Percentiles rank a stretch among this genome's conserved stretches.
Evolutionary conservation across 1,139 yeast species (phyloP).

Genomic region (Taphrina populina): DNA sequence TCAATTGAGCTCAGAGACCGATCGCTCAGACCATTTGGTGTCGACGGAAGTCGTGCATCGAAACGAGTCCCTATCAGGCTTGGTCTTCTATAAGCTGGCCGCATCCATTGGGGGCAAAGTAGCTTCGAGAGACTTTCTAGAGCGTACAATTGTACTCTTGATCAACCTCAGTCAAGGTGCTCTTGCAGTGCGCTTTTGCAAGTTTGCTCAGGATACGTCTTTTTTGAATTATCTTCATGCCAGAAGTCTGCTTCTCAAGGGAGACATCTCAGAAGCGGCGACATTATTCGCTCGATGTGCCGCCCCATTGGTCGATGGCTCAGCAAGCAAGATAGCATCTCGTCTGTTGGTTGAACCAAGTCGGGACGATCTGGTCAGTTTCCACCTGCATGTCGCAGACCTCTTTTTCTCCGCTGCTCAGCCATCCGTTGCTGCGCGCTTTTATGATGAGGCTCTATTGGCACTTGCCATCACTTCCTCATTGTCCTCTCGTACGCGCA

Average conservation of each 20-base stretch:
- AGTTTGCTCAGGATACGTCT: slow-evolving; percentile 1
- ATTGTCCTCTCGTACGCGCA: background rate
- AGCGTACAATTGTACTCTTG: slow-evolving; percentile 5
- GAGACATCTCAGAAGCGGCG: slow-evolving; percentile 3
- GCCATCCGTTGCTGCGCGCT: slow-evolving; percentile 8
- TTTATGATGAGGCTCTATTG: slow-evolving; percentile 15
- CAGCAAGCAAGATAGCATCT: slow-evolving; percentile 1
- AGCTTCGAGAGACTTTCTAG: slow-evolving; percentile 13
- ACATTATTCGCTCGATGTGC: slow-evolving; percentile 16
- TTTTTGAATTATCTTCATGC: slow-evolving; percentile 5
- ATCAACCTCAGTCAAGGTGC: background rate
- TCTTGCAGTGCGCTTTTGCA: slow-evolving; percentile 6
- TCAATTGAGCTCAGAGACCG: background rate
- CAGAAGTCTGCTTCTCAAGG: slow-evolving; percentile 7
- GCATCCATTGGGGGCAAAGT: slow-evolving; percentile 4
- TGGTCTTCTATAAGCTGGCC: slow-evolving; percentile 3
- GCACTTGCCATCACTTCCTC: no score
- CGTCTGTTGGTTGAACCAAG: background rate
- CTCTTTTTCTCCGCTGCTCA: background rate
- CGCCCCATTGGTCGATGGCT: background rate
- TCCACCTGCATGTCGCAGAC: slow-evolving; percentile 20
- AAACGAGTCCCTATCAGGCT: background rate
- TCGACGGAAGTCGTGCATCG: background rate
- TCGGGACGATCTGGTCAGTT: slow-evolving; percentile 6
- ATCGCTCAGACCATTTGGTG: no score